Conservation (phyloP, 1,284 basidiomycete genomes). For the Ustilago bromivora region DNA sequence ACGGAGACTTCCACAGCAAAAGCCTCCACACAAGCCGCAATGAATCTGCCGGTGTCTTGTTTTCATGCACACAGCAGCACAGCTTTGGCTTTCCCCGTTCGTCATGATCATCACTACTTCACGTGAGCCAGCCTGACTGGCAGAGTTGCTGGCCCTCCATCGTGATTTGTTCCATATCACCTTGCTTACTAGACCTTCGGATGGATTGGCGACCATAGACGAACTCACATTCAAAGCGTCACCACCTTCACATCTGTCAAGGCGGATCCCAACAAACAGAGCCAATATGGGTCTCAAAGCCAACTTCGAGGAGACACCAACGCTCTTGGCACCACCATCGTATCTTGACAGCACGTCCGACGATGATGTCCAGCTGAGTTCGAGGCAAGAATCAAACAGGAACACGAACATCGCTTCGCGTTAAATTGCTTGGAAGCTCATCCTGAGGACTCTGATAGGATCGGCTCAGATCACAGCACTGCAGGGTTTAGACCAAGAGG, state of each 20-base stretch:
- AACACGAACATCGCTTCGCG: slow-evolving; percentile 22
- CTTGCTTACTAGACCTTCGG: background rate
- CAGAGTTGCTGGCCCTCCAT: background rate
- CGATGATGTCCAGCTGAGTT: background rate
- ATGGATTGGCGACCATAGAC: background rate
- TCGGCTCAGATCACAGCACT: background rate
- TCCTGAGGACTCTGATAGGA: slow-evolving; percentile 14
- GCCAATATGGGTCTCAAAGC: slow-evolving; percentile 28
- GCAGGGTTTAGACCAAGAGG: slow-evolving; percentile 22
- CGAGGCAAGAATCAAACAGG: background rate
- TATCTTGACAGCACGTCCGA: slow-evolving; percentile 36
- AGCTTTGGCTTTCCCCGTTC: background rate
- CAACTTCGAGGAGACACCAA: slow-evolving; percentile 43
- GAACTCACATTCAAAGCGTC: background rate
- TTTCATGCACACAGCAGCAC: background rate
- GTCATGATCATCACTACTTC: background rate
- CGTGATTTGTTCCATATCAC: background rate
- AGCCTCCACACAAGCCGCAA: background rate
- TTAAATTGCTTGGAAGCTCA: slow-evolving; percentile 32
- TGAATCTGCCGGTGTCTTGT: background rate
- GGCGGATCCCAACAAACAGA: background rate
- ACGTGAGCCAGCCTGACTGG: background rate
- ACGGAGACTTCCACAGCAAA: background rate
- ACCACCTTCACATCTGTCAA: background rate
- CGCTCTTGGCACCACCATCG: slow-evolving; percentile 35